Base-by-base conservation (phyloP, 345 rosid species). In the Abelmoschus esculentus region DNA sequence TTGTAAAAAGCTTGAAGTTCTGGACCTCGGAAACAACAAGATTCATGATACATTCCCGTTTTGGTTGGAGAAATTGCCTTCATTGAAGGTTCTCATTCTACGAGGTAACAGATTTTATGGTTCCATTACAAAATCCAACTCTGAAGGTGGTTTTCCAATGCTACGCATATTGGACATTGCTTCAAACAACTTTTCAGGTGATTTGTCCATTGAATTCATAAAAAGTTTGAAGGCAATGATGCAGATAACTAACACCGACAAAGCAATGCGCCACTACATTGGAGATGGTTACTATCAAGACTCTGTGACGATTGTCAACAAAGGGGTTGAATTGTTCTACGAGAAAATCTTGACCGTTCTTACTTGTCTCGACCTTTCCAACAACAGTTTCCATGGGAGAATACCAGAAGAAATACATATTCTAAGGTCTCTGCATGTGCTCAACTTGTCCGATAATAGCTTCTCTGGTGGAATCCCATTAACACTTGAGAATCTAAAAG, bases 331-430 rank as follows among this genome's bases (percentile, higher is more conserved):
- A 74, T 9, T 67, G 7, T 11, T 19, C 0, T 57, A 4, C 11
- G 12, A 15, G 13, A 32, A 3, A 0, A 42, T 74, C 32, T 60
- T 58, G 34, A 29, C 58, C 13, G 29, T 22, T 2, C 15, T 61
- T 11, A 0, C 9, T 0, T 61, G 26, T 0, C 19, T 74, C 17
- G 81, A 78, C 49, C 26, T 74, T 29, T 67, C 75, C 50, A 19
- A 53, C 38, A 74, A 70, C 56, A 32, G 47, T 19, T 77, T 77
- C 1, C 28, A 42, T 31, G 81, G 78, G 3, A 31, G 19, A 34
- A 72, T 76, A 28, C 77, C 75, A 0, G 50, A 47, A 67, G 57
- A 34, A 0, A 34, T 75, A 6, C 15, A 18, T 26, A 2, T 29
- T 13, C 12, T 75, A 1, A 36, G 2, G 0, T 50, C 70, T 38